Base-by-base conservation (phyloP, 1,284 basidiomycete species). In the Sporisorium scitamineum region DNA sequence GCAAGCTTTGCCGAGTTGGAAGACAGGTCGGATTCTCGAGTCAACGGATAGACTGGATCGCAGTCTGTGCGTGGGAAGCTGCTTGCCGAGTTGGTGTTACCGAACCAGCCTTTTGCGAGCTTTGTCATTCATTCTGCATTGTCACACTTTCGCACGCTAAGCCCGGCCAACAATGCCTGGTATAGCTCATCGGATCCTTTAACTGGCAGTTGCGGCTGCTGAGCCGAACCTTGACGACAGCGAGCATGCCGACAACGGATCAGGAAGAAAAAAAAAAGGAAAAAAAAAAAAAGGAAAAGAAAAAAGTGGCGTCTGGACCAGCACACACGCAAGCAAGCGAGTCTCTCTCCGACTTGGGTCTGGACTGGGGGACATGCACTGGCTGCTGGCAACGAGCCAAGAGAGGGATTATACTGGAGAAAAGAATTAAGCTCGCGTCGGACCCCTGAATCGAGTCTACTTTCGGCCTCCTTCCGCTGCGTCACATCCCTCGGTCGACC, bases 371-470 rank as follows among this genome's bases (percentile, higher is more conserved):
- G 10, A 3, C 32, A 8, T 34, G 32, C 32, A 34, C 32, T 34
- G 32, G 11, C 11, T 34, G 32, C 32, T 20, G 42, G 42, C 42
- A 9, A 20, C n/a, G n/a, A 27, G 45, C 45, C 45, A 47, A 47
- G 45, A 47, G 7, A 27, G 14, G 26, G 2, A n/a, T n/a, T n/a
- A n/a, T n/a, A n/a, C n/a, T n/a, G 7, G 42, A 44, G 42, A 18
- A 47, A 24, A 50, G 26, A 20, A 50, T 24, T 31, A 50, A 50
- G 29, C 47, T 48, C 47, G 29, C 48, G 27, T 50, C 47, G 47
- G 47, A 48, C 47, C 48, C 48, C 48, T 50, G 48, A 50, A 31
- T 50, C 48, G 26, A 50, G 48, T 20, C 24, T 50, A 31, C 27
- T 31, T 29, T 24, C 2, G 13, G 14, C 24, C 44, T 10, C 7